Base-by-base conservation (phyloP, 2,329 filamentous ascomycete species). In the Calcarisporium arbuscula region DNA sequence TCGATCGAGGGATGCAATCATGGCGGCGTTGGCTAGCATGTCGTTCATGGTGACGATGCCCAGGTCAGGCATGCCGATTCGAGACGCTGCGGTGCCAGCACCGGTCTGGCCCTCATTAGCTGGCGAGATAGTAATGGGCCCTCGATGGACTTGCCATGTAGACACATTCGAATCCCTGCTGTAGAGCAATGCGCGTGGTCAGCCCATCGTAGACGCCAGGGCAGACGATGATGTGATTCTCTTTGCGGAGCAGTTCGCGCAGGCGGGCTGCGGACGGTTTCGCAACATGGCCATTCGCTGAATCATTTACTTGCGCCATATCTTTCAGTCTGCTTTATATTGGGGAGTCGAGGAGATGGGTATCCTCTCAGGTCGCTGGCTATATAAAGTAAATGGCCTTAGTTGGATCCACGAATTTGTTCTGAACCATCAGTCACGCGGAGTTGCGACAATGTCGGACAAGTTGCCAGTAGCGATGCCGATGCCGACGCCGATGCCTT, bases 141-240 rank as follows among this genome's bases (percentile, higher is more conserved):
- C n/a, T n/a, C n/a, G n/a, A n/a, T 18, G 12, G 7, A 39, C 62
- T 28, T 57, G 80, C 77, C 79, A 84, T 83, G 60, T 84, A 84
- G 25, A 83, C 52, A 36, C 66, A 70, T 30, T 81, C 70, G 39
- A 81, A 82, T 5, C 77, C 78, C n/a, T 74, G 63, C 27, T 67
- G 60, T 16, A 81, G 62, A 2, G 78, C 77, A 37, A 84, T 70
- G 1, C 79, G 65, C 1, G 80, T 77, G 3, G 75, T 77, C 35
- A 82, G 68, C 10, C 80, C 80, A 62, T 85, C 80, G 49, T 82
- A 82, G 3, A 84, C 78, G 20, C 80, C 79, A 0, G 78, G 79
- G 33, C 72, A 77, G 4, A 80, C 65, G 25, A 83, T 48, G 28
- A 70, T 58, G 30, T 62, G 56, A 19, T 58, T 49, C 11, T 54